These are phyloP conservation scores for Phylloporus sp. DNA, from an alignment of 768 basidiomycete genomes.

Conservation along the genomic window DNA sequence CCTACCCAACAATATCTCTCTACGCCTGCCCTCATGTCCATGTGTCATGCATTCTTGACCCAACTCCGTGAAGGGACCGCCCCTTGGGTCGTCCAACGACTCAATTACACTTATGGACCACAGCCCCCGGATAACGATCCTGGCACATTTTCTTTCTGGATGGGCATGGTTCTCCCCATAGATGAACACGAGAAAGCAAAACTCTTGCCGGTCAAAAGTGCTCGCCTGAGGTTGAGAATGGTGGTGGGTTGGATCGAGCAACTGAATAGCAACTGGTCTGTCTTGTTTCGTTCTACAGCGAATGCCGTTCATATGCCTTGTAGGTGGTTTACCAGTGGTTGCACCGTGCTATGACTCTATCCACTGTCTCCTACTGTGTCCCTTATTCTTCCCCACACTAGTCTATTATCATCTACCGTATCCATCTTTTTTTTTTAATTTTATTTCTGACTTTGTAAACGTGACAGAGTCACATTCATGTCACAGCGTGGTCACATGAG, in stretches of 20 bases:
- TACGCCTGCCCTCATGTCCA: constrained; percentile 38
- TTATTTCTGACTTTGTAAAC: not conserved
- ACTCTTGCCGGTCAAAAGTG: constrained; percentile 75
- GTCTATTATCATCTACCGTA: constrained; percentile 10
- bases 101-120: constrained; percentile 72
- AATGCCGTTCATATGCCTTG: constrained; percentile 18
- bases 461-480: constrained; percentile 13
- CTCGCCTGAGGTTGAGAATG: constrained; percentile 74
- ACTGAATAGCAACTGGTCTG: constrained; percentile 54
- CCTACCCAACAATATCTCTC: constrained; percentile 15
- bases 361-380: constrained; percentile 1
- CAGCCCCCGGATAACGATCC: constrained; percentile 64
- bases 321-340: constrained; percentile 79
- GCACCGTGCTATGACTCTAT: constrained; percentile 46
- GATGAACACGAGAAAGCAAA: constrained; percentile 88
- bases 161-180: constrained; percentile 85
- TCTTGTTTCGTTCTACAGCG: constrained; percentile 10
- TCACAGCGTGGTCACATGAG: constrained; percentile 10
- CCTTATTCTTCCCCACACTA: constrained; percentile 2
- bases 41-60: constrained; percentile 58
- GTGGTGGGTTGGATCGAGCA: constrained; percentile 95
- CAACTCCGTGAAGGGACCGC: constrained; percentile 68
- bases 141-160: constrained; percentile 80
- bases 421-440: constrained; percentile 2
- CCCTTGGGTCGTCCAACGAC: constrained; percentile 90